Percentiles rank a stretch among this genome's conserved stretches.
Conservation (phyloP, 2,329 filamentous ascomycete genomes). For the Trichoderma guizhouense region DNA sequence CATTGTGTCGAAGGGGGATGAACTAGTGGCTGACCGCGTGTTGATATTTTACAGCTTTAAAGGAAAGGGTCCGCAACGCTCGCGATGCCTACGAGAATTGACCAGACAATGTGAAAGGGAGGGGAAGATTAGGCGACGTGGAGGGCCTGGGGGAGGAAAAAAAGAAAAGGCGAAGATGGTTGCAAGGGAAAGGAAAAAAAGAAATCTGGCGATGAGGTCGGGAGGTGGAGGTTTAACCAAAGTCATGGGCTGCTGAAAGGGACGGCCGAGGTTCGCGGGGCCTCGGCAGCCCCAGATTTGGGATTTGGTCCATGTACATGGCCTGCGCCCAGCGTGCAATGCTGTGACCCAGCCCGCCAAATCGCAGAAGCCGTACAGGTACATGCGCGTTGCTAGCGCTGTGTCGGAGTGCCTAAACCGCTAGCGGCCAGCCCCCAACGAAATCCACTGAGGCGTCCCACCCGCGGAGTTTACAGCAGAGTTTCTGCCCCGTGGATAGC, state of each 20-base stretch:
- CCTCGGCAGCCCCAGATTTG: conserved; percentile 23
- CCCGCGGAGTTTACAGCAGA: background rate
- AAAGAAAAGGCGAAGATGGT: background rate
- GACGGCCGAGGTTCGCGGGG: conserved; percentile 23
- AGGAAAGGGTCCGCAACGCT: background rate
- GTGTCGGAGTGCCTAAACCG: background rate
- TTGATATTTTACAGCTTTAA: background rate
- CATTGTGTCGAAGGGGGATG: conserved; percentile 26
- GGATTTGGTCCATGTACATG: background rate
- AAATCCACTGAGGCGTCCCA: conserved; percentile 5
- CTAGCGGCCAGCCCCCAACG: conserved; percentile 6
- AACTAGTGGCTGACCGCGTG: background rate
- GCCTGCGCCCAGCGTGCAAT: background rate
- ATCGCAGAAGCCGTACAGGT: background rate
- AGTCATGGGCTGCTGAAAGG: conserved; percentile 1
- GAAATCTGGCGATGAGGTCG: background rate
- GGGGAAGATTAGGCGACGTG: background rate
- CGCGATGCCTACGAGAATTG: conserved; percentile 5
- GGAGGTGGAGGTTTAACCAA: conserved; percentile 16
- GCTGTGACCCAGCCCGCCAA: background rate
- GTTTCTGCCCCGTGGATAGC: background rate
- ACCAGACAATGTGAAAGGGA: background rate
- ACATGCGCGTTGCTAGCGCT: background rate
- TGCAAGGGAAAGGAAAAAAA: background rate
- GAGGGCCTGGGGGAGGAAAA: background rate